Conservation (phyloP, 2,329 filamentous ascomycete genomes). For the Fusarium kyushuense region DNA sequence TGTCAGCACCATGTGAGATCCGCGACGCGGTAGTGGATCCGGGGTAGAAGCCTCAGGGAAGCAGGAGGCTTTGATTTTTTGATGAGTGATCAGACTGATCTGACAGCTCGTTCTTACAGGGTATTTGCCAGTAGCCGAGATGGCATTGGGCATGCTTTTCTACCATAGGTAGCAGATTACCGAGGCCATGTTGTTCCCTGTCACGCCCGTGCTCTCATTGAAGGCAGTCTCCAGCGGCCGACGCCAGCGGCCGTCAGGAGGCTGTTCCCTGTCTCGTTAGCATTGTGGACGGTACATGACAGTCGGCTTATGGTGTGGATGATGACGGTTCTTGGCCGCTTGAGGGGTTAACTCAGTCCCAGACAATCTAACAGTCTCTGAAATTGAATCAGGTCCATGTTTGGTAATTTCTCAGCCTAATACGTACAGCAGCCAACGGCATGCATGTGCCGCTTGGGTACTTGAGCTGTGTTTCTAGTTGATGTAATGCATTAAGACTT, state of each 20-base stretch:
- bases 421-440: conserved; percentile 6
- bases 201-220: conserved; percentile 6
- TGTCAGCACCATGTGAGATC: conserved; percentile 44
- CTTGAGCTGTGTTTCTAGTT: conserved; percentile 15
- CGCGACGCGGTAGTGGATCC: conserved; percentile 46
- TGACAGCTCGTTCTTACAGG: conserved; percentile 12
- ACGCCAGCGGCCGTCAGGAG: conserved; percentile 37
- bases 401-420: background rate
- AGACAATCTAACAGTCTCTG: background rate
- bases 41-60: conserved; percentile 45
- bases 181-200: conserved; percentile 31
- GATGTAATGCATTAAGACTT: conserved; percentile 6
- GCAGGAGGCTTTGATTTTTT: conserved; percentile 24
- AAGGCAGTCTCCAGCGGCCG: conserved; percentile 36
- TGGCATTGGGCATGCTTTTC: conserved; percentile 9
- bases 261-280: background rate
- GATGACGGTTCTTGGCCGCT: conserved; percentile 30
- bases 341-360: background rate
- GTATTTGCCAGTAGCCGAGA: conserved; percentile 26
- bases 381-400: conserved; percentile 13
- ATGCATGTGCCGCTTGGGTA: conserved; percentile 6
- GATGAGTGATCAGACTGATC: conserved; percentile 28
- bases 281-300: conserved; percentile 9
- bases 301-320: conserved; percentile 29
- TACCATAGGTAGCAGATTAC: conserved; percentile 33